Conservation (phyloP, 2,329 filamentous ascomycete genomes). For the Rhinocladiella similis region DNA sequence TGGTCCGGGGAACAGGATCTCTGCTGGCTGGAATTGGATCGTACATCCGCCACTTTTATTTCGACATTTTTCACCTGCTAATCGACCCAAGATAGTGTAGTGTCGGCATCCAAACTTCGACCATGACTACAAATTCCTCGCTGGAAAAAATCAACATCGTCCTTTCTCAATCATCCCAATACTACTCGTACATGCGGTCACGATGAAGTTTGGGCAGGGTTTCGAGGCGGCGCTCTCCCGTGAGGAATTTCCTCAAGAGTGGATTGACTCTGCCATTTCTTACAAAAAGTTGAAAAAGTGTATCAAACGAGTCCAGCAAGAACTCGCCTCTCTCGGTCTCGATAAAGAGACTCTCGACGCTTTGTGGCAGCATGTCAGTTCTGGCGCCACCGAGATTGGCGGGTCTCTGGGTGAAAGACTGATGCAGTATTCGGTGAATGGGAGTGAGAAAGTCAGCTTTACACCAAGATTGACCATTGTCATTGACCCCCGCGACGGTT, state of each 20-base stretch:
- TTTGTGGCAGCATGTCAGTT: slow-evolving; percentile 57
- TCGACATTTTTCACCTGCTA: not conserved
- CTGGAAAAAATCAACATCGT: too few species aligned
- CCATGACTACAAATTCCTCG: too few species aligned
- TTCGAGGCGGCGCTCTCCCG: slow-evolving; percentile 69
- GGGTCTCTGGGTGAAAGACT: slow-evolving; percentile 34
- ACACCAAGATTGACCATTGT: slow-evolving; percentile 69
- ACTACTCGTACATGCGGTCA: not conserved
- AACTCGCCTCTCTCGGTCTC: slow-evolving; percentile 70
- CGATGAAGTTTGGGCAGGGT: slow-evolving; percentile 84
- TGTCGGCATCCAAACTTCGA: too few species aligned
- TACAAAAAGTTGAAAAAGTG: slow-evolving; percentile 87
- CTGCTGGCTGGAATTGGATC: not conserved
- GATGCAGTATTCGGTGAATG: slow-evolving; percentile 58
- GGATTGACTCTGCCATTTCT: slow-evolving; percentile 73
- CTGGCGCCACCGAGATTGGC: slow-evolving; percentile 30
- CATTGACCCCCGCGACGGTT: slow-evolving; percentile 65
- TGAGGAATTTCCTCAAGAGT: slow-evolving; percentile 73
- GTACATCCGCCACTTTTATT: not conserved
- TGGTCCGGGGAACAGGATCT: not conserved
- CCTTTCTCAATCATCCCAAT: not conserved
- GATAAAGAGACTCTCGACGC: slow-evolving; percentile 68
- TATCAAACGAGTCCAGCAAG: slow-evolving; percentile 74
- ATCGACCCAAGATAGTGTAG: too few species aligned
- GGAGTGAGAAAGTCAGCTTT: slow-evolving; percentile 50